phyloP scores from a whole-genome alignment of 2,329 filamentous ascomycete species.

The Dryadomyces sulphureus region DNA sequence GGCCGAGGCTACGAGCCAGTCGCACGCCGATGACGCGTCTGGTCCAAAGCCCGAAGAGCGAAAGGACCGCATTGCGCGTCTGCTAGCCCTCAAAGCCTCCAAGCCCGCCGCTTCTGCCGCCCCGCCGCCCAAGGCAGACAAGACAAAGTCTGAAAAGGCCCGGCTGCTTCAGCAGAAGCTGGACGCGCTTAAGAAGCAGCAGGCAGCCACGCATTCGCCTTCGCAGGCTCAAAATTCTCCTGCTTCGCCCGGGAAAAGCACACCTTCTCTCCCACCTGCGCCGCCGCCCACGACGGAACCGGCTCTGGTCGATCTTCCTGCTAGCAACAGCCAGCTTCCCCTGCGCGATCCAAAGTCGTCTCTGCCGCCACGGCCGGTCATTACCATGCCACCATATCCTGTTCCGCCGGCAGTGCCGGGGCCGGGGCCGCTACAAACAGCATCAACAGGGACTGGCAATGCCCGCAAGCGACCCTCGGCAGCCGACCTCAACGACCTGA shows the following conservation, averaged over 20 bases:
- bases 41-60: slow-evolving; percentile 35
- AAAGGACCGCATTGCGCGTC: slow-evolving; percentile 61
- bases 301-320: not conserved
- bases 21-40: not conserved
- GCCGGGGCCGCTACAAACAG: not conserved
- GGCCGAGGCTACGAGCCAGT: not conserved
- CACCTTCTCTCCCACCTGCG: not conserved
- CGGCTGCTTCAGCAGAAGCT: slow-evolving; percentile 62
- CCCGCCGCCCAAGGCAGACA: slow-evolving; percentile 3
- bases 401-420: not conserved
- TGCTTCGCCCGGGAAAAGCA: not conserved
- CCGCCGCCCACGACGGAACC: not conserved
- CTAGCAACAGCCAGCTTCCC: not conserved
- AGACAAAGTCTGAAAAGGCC: slow-evolving; percentile 21
- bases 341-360: not conserved
- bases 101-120: slow-evolving; percentile 3
- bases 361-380: not conserved
- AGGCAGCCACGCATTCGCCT: not conserved
- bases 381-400: not conserved
- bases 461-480: slow-evolving; percentile 38
- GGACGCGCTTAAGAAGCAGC: slow-evolving; percentile 50
- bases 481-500: slow-evolving; percentile 51
- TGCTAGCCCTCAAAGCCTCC: slow-evolving; percentile 46
- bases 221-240: too few relatives aligned
- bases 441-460: not conserved